Evolutionary conservation across 2,329 filamentous ascomycete genomes (phyloP).

Genomic region (Cryphonectria radicalis): DNA sequence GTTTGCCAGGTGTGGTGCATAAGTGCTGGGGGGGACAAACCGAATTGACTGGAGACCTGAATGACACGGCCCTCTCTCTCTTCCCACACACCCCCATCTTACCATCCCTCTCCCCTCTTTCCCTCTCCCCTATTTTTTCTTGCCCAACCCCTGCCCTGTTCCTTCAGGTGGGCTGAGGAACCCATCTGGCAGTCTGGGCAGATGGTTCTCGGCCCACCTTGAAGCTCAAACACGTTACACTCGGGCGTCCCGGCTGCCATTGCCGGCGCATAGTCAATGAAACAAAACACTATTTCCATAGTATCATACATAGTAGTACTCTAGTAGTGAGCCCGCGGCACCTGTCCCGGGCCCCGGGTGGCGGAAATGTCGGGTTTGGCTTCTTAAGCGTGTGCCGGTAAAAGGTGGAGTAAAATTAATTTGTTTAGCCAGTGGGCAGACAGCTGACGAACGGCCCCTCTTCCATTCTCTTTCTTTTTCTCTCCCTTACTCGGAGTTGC

Average conservation of each 20-base stretch:
- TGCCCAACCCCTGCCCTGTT: background rate
- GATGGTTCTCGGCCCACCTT: conserved; percentile 11
- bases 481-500: background rate
- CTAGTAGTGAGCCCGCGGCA: conserved; percentile 12
- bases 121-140: background rate
- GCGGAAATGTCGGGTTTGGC: background rate
- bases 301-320: no score
- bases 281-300: conserved; percentile 18
- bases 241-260: conserved; percentile 11
- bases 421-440: background rate
- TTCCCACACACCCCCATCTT: background rate
- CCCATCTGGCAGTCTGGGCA: conserved; percentile 12
- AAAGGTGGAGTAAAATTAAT: background rate
- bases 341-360: conserved; percentile 14
- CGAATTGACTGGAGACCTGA: background rate
- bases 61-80: background rate
- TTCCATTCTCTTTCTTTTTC: background rate
- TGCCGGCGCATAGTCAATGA: conserved; percentile 18
- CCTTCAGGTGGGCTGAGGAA: conserved; percentile 12
- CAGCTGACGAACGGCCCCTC: background rate
- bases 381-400: background rate
- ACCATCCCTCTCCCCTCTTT: background rate
- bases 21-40: background rate
- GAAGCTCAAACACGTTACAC: conserved; percentile 17
- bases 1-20: background rate